These are phyloP conservation scores for Magnusiomyces fungicola DNA, from an alignment of 1,139 yeast species.

Conservation along the genomic window DNA sequence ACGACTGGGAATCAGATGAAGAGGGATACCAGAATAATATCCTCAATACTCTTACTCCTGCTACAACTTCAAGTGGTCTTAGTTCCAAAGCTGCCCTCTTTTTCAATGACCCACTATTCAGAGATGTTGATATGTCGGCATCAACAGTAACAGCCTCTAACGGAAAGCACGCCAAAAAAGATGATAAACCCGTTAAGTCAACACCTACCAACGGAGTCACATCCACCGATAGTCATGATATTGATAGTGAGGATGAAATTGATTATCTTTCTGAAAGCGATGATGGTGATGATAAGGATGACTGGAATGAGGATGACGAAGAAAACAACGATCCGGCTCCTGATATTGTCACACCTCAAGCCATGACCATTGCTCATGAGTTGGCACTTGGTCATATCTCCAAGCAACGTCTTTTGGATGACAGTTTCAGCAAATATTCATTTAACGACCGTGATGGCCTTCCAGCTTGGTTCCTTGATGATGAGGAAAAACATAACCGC, in stretches of 20 bases:
- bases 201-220: constrained; percentile 8
- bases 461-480: constrained; percentile 95
- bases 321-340: constrained; percentile 40
- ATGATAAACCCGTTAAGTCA: background rate
- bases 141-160: constrained; percentile 28
- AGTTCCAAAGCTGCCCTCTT: constrained; percentile 68
- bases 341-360: constrained; percentile 87
- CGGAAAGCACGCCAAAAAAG: constrained; percentile 10
- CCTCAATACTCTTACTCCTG: constrained; percentile 48
- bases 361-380: constrained; percentile 97
- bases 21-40: constrained; percentile 64
- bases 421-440: constrained; percentile 85
- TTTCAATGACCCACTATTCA: constrained; percentile 74
- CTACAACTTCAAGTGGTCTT: constrained; percentile 44
- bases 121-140: constrained; percentile 42
- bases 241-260: constrained; percentile 28
- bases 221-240: constrained; percentile 21
- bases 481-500: constrained; percentile 80
- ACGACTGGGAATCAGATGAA: constrained; percentile 43
- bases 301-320: constrained; percentile 33
- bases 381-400: constrained; percentile 82
- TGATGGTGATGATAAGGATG: constrained; percentile 29
- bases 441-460: constrained; percentile 85
- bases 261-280: constrained; percentile 29
- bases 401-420: constrained; percentile 78